Base-by-base conservation (phyloP, 2,329 filamentous ascomycete genomes). In the Calonectria hongkongensis region DNA sequence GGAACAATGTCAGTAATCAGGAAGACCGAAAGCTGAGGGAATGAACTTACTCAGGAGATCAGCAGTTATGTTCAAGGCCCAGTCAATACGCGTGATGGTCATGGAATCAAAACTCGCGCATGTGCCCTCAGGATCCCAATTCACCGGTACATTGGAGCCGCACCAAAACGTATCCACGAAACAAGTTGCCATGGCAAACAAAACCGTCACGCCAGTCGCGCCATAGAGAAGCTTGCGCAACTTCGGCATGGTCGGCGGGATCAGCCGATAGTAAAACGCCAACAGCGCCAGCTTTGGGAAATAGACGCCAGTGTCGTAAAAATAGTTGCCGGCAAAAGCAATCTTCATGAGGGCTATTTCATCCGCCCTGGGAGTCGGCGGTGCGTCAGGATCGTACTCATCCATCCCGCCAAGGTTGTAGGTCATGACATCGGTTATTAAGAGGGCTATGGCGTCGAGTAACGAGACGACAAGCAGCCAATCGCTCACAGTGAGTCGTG, bases 131-230 rank as follows among this genome's bases (percentile, higher is more conserved):
- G 74, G 41, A 2, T 78, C 71, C 80, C 79, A 82, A 43, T 82
- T 82, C 12, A 82, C 71, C 0, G 80, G 56, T 3, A 80, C 79
- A 2, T 82, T 69, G 2, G 67, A 3, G 0, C 80, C 80, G n/a
- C 80, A 82, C 79, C 80, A 82, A n/a, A 82, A 82, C 0, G 80
- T 82, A 47, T 82, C 80, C 60, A 82, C 16, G 2, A 81, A 75
- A 13, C 71, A 77, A 4, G 80, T 82, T 0, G 78, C 76, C 0
- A 78, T 15, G 41, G 76, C 75, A 15, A 82, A 82, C 1, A 56
- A 48, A 10, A 66, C 51, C 3, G 80, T 82, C 72, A 82, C 21
- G 0, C 48, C 77, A 0, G 75, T 80, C 0, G 65, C 64, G 2
- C 18, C 75, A 33, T 80, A 80, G 0, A 82, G 75, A 13, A 63